Evolutionary conservation across 176 grass and related monocot species (phyloP), one percentile per base, ranked within the genome.

Genomic region (Zoysia pacifica): DNA sequence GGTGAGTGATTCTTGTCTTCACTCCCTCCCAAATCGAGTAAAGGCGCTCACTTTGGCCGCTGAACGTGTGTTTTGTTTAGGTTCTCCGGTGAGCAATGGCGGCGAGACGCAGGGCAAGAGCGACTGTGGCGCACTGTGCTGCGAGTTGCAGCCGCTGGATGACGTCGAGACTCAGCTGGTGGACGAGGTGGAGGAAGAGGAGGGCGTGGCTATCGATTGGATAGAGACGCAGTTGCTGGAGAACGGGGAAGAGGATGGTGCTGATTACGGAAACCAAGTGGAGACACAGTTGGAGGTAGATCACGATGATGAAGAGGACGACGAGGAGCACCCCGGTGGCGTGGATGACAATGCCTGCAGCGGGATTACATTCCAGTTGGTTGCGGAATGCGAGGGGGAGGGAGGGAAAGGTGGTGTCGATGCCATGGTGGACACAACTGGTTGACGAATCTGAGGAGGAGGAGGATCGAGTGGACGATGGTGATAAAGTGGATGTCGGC

Each of bases 181-280:
- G 41, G 69, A 61, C 2, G 86, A 54, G 16, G 14, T 15, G 4
- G 70, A 13, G 16, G 70, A 48, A 45, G 59, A 16, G 13, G 42
- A 76, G 3, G 28, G 28, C 28, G 50, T 67, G 77, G 43, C 77
- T 72, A 49, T 38, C 3, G 72, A 74, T 74, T 86, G 76, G 76
- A 36, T 0, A 16, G 84, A 81, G 43, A 89, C 77, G 0, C 87
- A 85, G 66, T 50, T 89, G 77, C 72, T 77, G 42, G 87, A 80
- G 71, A 76, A 40, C 1, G 64, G 50, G 6, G 69, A 80, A 56
- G 81, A 77, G 48, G 46, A 78, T 51, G 80, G 44, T 0, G 43
- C 12, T 58, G 79, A 20, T 2, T 11, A 79, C 0, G 53, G 15
- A 39, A 63, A 83, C 11, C 80, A 54, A 82, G 76, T 50, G 45